A percentile compares a stretch with the other conserved stretches of the same genome.
Evolutionary conservation across 73 alveolate species (phyloP).

Genomic region (Breviolum minutum): DNA sequence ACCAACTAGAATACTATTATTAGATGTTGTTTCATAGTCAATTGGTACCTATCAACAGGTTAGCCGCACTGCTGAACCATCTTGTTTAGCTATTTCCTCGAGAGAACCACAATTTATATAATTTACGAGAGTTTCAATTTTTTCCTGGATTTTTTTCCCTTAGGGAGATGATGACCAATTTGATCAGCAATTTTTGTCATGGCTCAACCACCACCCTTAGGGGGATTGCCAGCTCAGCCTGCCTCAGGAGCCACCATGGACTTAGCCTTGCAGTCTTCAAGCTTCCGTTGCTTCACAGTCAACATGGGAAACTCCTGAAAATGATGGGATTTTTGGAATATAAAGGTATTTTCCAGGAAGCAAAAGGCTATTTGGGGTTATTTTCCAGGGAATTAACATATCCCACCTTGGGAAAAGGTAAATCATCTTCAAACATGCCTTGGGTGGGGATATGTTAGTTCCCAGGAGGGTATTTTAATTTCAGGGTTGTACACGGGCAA

Average conservation of each 20-base stretch:
- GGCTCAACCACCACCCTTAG: too few relatives aligned
- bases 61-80: too few relatives aligned
- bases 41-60: too few relatives aligned
- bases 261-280: not conserved
- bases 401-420: not conserved
- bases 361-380: too few relatives aligned
- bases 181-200: not conserved
- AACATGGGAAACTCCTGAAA: not conserved
- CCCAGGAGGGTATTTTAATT: too few relatives aligned
- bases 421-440: not conserved
- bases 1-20: too few relatives aligned
- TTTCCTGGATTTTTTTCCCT: not conserved
- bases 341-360: too few relatives aligned
- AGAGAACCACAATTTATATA: too few relatives aligned
- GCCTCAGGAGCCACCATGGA: constrained; percentile 37
- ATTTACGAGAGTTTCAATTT: not conserved
- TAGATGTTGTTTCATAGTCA: too few relatives aligned
- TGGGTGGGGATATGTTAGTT: too few relatives aligned
- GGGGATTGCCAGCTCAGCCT: not conserved
- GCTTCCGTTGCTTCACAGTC: not conserved
- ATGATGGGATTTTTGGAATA: not conserved
- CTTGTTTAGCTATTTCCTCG: too few relatives aligned
- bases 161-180: not conserved
- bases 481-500: too few relatives aligned
- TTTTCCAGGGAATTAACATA: not conserved